Conservation (phyloP, 177 flowering plant genomes). For the Vitis hybrid region DNA sequence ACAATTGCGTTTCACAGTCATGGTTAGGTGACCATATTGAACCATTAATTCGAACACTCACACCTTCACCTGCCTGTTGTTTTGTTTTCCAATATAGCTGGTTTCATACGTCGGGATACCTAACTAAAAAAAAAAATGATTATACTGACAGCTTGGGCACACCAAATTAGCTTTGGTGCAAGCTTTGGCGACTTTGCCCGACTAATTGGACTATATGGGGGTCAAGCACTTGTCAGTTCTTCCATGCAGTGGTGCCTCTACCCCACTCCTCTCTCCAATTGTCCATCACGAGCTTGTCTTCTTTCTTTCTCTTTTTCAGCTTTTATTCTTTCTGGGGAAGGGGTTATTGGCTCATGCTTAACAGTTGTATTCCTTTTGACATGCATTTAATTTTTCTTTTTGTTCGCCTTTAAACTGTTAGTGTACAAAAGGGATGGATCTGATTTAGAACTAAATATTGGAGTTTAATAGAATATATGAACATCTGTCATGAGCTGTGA, state of each 20-base stretch:
- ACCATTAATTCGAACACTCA: background rate
- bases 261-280: background rate
- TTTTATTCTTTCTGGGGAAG: background rate
- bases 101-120: background rate
- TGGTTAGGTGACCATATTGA: conserved; percentile 4
- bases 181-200: background rate
- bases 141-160: background rate
- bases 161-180: background rate
- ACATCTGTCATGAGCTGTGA: too few species aligned
- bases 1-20: conserved; percentile 33
- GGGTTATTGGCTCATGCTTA: background rate
- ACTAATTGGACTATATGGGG: background rate
- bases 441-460: too few species aligned
- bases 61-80: too few species aligned
- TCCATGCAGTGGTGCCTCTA: background rate
- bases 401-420: too few species aligned
- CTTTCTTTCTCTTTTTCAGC: background rate
- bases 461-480: too few species aligned
- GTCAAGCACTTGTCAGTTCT: background rate
- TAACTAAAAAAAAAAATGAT: background rate
- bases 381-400: background rate
- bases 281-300: background rate
- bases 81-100: too few species aligned
- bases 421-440: too few species aligned
- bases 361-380: conserved; percentile 3